These are phyloP conservation scores for Calonectria hongkongensis DNA, from an alignment of 2,329 filamentous ascomycete genomes.

Conservation along the genomic window DNA sequence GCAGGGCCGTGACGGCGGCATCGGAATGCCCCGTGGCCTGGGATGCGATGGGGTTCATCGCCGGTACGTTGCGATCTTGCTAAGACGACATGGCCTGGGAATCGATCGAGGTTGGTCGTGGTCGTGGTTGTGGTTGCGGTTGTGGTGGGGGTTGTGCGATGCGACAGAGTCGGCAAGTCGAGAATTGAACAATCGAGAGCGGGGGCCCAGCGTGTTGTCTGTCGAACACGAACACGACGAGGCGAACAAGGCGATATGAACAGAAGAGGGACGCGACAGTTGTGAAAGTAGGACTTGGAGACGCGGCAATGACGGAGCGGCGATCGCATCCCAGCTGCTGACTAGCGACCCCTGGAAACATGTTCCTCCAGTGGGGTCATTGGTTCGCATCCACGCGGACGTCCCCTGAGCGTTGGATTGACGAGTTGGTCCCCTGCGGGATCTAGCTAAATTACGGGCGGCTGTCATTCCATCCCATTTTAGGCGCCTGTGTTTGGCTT, in stretches of 20 bases:
- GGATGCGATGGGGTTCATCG: slow-evolving; percentile 60
- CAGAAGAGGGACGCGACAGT: slow-evolving; percentile 13
- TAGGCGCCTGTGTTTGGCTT: neutral
- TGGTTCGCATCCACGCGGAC: too few species aligned
- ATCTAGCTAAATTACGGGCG: too few species aligned
- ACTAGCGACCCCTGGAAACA: too few species aligned
- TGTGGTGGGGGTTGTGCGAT: neutral
- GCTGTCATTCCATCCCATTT: too few species aligned
- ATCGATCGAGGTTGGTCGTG: slow-evolving; percentile 10
- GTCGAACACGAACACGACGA: slow-evolving; percentile 6
- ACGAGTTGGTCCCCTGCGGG: too few species aligned
- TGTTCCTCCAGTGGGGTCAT: too few species aligned
- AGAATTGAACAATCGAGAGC: neutral
- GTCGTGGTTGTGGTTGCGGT: neutral
- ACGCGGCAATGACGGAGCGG: slow-evolving; percentile 23
- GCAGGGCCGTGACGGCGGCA: slow-evolving; percentile 68
- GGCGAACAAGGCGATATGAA: slow-evolving; percentile 16
- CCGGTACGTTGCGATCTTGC: slow-evolving; percentile 47
- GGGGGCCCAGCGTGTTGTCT: neutral
- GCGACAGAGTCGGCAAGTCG: neutral
- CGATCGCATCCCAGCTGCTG: slow-evolving; percentile 14
- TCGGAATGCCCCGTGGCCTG: slow-evolving; percentile 57
- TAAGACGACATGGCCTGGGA: slow-evolving; percentile 42
- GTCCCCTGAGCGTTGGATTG: too few species aligned
- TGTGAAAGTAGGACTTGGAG: neutral